Base-by-base conservation (phyloP, 768 basidiomycete genomes). In the Phlebiopsis flavidoalba region DNA sequence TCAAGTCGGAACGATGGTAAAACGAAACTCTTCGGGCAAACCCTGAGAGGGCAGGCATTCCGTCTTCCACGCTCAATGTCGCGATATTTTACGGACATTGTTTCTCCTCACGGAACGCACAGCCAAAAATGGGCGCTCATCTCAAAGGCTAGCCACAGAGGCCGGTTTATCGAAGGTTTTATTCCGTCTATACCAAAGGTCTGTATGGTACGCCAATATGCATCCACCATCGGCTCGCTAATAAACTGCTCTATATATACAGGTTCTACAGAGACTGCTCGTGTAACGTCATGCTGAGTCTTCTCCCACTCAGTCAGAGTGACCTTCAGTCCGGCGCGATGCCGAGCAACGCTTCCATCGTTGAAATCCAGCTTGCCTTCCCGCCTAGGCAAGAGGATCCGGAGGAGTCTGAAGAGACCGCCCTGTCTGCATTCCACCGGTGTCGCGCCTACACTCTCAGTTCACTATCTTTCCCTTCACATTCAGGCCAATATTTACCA, bases 31-130 rank as follows among this genome's bases (percentile, higher is more conserved):
- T 43, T 43, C 40, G 5, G 36, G 35, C 4, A 35, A n/a, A 33
- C 14, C 5, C 31, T 1, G 52, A 11, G n/a, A 21, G 5, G 15
- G 14, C 52, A 3, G 8, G 33, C 6, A 11, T 11, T 11, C 22
- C 24, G 11, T 31, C 53, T 1, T 7, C 26, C 10, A 26, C 46
- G 3, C 65, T 77, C 8, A 76, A 77, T 52, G 75, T 71, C 15
- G 76, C 83, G 58, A 79, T 89, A 14, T n/a, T 91, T 93, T 72
- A 83, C 83, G 17, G 91, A 94, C 70, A 59, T 93, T 35, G 69
- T 90, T n/a, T 52, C 65, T 93, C n/a, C 69, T 92, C 31, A 80
- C 52, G 3, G 48, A 19, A 60, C 12, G 11, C 8, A 43, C 40
- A 17, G 11, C 3, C 40, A 43, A 43, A 10, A 43, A 43, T 8